Conservation (phyloP, 257 asterid genomes). For the Solanum peruvianum region DNA sequence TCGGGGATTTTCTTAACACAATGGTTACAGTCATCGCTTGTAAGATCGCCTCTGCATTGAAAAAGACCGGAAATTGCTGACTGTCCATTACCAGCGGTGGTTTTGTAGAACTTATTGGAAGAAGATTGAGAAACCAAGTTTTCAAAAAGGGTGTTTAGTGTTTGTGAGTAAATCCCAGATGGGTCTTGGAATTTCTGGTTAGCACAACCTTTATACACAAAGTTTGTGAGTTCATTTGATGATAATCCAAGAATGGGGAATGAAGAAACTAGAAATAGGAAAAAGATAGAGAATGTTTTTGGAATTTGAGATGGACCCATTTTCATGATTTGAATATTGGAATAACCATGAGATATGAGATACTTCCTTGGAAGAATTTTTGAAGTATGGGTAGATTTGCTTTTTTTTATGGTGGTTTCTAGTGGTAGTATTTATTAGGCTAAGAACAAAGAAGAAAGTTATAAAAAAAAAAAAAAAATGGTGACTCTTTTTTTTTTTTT, state of each 20-base stretch:
- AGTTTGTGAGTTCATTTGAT: constrained; percentile 22
- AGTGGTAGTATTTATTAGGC: background rate
- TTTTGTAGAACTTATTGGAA: constrained; percentile 44
- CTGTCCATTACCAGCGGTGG: constrained; percentile 33
- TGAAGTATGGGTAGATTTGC: background rate
- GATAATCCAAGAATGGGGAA: constrained; percentile 17
- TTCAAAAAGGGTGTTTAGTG: constrained; percentile 30
- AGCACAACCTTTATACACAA: constrained; percentile 85
- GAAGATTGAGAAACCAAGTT: constrained; percentile 47
- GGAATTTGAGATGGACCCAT: constrained; percentile 35
- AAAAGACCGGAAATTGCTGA: constrained; percentile 44
- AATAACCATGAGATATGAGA: background rate
- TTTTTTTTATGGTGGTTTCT: background rate
- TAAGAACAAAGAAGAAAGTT: too few relatives aligned
- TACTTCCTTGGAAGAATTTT: background rate
- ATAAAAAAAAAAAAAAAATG: too few relatives aligned
- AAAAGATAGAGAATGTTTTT: background rate
- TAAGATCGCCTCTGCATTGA: constrained; percentile 85
- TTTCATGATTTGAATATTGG: constrained; percentile 3
- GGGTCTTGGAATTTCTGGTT: constrained; percentile 47
- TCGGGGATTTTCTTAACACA: constrained; percentile 36
- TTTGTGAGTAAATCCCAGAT: constrained; percentile 26
- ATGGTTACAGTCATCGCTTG: constrained; percentile 27
- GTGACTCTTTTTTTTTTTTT: too few relatives aligned
- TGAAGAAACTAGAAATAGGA: background rate